phyloP scores from a whole-genome alignment of 441 rosid species.

The Arabidopsis hybrid region DNA sequence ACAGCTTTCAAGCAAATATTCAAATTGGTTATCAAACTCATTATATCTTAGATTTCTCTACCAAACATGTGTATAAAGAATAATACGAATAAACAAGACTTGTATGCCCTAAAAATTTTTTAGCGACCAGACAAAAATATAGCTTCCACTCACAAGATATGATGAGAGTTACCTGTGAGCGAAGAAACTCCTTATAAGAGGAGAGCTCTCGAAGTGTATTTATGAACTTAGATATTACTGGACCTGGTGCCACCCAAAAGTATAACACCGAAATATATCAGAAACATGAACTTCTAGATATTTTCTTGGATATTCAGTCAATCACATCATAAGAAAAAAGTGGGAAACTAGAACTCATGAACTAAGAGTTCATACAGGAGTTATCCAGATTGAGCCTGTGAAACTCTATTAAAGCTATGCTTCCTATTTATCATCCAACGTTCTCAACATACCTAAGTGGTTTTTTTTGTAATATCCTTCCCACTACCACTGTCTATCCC shows the following conservation, averaged over 20 bases:
- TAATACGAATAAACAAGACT: not conserved
- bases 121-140: not conserved
- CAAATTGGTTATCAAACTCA: not conserved
- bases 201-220: slow-evolving; percentile 81
- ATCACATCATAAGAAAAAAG: slow-evolving; percentile 9
- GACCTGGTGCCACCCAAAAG: slow-evolving; percentile 58
- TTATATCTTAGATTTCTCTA: not conserved
- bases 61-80: not conserved
- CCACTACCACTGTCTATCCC: not conserved
- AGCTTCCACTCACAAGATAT: slow-evolving; percentile 7
- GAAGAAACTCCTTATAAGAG: slow-evolving; percentile 81
- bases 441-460: not conserved
- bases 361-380: not conserved
- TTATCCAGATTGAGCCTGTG: not conserved
- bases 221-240: slow-evolving; percentile 75
- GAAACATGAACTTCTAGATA: not conserved
- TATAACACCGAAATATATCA: slow-evolving; percentile 37
- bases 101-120: not conserved
- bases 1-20: not conserved
- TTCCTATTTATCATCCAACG: not conserved
- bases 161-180: slow-evolving; percentile 67
- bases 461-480: not conserved
- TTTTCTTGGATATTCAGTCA: not conserved
- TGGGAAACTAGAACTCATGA: not conserved
- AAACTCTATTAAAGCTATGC: not conserved